Evolutionary conservation across 805 yeast genomes (phyloP).

Genomic region (Lipomyces orientalis): DNA sequence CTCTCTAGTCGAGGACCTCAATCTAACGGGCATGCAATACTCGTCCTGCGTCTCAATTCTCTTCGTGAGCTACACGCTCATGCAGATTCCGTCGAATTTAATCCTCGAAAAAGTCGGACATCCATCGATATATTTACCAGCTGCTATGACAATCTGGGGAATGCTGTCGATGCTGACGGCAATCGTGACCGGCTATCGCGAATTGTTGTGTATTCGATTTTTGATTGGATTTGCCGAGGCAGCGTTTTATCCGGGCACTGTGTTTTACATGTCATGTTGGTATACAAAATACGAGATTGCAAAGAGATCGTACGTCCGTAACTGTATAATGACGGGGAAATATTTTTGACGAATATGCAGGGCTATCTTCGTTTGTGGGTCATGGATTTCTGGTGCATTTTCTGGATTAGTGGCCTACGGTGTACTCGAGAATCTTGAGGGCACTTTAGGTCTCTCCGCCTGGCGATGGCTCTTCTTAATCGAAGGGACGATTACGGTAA

Average conservation of each 20-base stretch:
- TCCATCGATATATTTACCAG: conserved; percentile 58
- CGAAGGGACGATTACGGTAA: conserved; percentile 61
- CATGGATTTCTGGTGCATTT: conserved; percentile 57
- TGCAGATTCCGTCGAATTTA: conserved; percentile 58
- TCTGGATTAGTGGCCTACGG: conserved; percentile 63
- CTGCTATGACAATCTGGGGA: conserved; percentile 57
- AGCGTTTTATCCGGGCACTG: conserved; percentile 56
- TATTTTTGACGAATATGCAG: not conserved
- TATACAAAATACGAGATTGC: conserved; percentile 59
- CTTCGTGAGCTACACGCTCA: conserved; percentile 56
- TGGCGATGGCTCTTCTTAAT: conserved; percentile 66
- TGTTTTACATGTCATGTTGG: conserved; percentile 61
- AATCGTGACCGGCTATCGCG: conserved; percentile 53
- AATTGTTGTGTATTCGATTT: conserved; percentile 53
- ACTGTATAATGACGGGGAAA: conserved; percentile 39
- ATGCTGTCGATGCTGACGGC: conserved; percentile 53
- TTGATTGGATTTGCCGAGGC: conserved; percentile 57
- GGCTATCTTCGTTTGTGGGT: conserved; percentile 58
- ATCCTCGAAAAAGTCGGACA: conserved; percentile 54
- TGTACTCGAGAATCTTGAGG: conserved; percentile 53
- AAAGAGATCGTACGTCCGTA: conserved; percentile 48
- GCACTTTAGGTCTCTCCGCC: conserved; percentile 50
- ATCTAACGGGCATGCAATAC: conserved; percentile 50
- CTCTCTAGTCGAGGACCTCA: conserved; percentile 51
- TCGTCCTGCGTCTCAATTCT: conserved; percentile 57